phyloP scores from a whole-genome alignment of 345 rosid species.

The Streptanthus diversifolius region DNA sequence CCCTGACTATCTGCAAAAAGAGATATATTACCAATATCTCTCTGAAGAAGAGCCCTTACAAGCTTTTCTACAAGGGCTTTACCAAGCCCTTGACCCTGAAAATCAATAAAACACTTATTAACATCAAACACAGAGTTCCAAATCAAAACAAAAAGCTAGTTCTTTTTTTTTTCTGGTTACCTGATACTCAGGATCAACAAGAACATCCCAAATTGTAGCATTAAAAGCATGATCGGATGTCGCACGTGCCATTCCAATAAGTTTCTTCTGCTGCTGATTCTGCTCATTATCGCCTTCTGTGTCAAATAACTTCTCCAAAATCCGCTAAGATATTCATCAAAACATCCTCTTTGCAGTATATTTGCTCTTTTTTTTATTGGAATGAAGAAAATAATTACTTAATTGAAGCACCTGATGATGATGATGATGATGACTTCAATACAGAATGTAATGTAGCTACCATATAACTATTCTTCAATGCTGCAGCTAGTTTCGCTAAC shows the following conservation, averaged over 20 bases:
- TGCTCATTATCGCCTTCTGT: conserved; percentile 64
- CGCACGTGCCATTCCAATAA: conserved; percentile 98
- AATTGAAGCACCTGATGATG: conserved; percentile 47
- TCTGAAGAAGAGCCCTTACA: conserved; percentile 78
- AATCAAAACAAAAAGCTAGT: not conserved
- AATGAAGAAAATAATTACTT: not conserved
- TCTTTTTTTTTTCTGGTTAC: conserved; percentile 29
- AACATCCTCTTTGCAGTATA: conserved; percentile 36
- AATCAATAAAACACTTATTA: conserved; percentile 1
- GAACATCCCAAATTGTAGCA: conserved; percentile 99
- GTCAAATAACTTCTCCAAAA: conserved; percentile 89
- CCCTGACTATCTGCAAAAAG: conserved; percentile 98
- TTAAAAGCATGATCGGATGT: conserved; percentile 97
- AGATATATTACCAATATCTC: conserved; percentile 93
- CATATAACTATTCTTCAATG: conserved; percentile 91
- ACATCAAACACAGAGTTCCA: not conserved
- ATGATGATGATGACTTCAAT: conserved; percentile 42
- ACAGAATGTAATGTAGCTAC: conserved; percentile 86
- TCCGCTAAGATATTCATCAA: conserved; percentile 84
- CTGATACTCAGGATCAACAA: conserved; percentile 96
- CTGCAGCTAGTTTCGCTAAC: conserved; percentile 72
- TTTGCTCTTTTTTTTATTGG: not conserved
- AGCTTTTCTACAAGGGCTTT: conserved; percentile 88
- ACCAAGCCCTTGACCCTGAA: conserved; percentile 94
- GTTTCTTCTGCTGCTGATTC: conserved; percentile 32